Evolutionary conservation across 2,329 filamentous ascomycete species (phyloP).

Genomic region (Daldinia eschscholtzii): DNA sequence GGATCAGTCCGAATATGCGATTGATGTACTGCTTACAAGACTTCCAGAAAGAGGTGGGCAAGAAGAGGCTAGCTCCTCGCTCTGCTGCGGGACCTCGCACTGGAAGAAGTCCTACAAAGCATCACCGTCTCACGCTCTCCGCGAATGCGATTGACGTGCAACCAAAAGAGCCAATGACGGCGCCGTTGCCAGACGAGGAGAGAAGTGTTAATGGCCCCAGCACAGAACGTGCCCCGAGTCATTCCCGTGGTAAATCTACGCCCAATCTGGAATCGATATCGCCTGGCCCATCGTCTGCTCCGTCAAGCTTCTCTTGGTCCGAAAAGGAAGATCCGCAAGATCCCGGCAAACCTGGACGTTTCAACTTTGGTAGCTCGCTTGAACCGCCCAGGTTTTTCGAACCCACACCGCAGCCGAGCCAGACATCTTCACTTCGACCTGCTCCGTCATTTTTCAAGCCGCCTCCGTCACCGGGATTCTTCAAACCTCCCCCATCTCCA

Average conservation of each 20-base stretch:
- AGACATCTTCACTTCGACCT: constrained; percentile 42
- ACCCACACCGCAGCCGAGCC: constrained; percentile 26
- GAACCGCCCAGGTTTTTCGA: constrained; percentile 56
- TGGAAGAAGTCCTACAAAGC: constrained; percentile 70
- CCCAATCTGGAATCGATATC: constrained; percentile 65
- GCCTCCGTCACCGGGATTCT: constrained; percentile 57
- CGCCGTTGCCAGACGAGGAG: constrained; percentile 68
- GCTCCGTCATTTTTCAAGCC: constrained; percentile 51
- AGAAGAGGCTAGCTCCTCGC: constrained; percentile 61
- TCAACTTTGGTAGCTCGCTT: constrained; percentile 54
- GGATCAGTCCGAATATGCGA: constrained; percentile 94
- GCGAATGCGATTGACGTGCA: constrained; percentile 67
- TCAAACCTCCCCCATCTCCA: constrained; percentile 53
- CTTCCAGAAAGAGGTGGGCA: constrained; percentile 75
- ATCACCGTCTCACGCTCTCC: constrained; percentile 72
- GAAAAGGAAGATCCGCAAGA: constrained; percentile 62
- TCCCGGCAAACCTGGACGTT: constrained; percentile 56
- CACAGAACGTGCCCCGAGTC: constrained; percentile 60
- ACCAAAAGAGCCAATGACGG: constrained; percentile 70
- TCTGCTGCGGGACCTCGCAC: constrained; percentile 63
- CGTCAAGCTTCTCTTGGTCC: constrained; percentile 72
- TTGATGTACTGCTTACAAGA: constrained; percentile 91
- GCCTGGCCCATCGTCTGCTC: constrained; percentile 75
- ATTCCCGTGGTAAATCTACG: constrained; percentile 67
- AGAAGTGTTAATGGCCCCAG: constrained; percentile 57